Conservation (phyloP, 495 filamentous ascomycete species). For the Trichoderma virens region DNA sequence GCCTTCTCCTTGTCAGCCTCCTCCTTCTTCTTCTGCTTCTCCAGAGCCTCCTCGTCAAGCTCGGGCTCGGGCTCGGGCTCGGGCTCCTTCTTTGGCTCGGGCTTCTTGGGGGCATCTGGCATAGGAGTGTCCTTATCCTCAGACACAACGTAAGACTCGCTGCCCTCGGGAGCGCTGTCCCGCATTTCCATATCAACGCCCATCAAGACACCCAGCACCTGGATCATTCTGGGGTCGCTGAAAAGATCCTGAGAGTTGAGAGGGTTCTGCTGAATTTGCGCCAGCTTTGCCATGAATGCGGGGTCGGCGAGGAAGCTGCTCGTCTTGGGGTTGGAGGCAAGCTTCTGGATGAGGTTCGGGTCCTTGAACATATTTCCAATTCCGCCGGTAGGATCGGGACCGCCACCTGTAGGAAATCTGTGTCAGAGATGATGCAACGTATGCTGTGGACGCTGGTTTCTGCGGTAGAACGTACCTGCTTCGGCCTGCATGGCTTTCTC, state of each 20-base stretch:
- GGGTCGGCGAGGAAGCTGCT: conserved; percentile 73
- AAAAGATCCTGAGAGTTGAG: conserved; percentile 71
- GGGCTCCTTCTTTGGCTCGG: conserved; percentile 44
- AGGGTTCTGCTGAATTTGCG: conserved; percentile 72
- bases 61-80: conserved; percentile 57
- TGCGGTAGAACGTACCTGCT: conserved; percentile 46
- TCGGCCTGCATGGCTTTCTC: conserved; percentile 83
- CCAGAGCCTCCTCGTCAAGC: conserved; percentile 71
- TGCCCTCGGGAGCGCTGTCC: conserved; percentile 19
- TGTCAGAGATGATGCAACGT: neutral
- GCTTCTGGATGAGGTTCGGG: conserved; percentile 79
- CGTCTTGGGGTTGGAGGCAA: conserved; percentile 91
- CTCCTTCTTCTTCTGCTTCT: conserved; percentile 82
- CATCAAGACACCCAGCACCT: conserved; percentile 87
- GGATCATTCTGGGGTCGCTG: conserved; percentile 82
- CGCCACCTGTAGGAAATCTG: conserved; percentile 18
- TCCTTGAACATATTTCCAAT: conserved; percentile 90
- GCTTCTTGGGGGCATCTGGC: conserved; percentile 32
- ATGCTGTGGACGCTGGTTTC: too few relatives aligned
- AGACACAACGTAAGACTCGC: neutral
- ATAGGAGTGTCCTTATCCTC: conserved; percentile 54
- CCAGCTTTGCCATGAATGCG: conserved; percentile 83
- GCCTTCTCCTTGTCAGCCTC: conserved; percentile 93
- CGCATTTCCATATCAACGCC: conserved; percentile 91
- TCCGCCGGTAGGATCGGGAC: conserved; percentile 62